These are phyloP conservation scores for Globisporangium cylindrosporum DNA, from an alignment of 352 stramenopile genomes.

Conservation along the genomic window DNA sequence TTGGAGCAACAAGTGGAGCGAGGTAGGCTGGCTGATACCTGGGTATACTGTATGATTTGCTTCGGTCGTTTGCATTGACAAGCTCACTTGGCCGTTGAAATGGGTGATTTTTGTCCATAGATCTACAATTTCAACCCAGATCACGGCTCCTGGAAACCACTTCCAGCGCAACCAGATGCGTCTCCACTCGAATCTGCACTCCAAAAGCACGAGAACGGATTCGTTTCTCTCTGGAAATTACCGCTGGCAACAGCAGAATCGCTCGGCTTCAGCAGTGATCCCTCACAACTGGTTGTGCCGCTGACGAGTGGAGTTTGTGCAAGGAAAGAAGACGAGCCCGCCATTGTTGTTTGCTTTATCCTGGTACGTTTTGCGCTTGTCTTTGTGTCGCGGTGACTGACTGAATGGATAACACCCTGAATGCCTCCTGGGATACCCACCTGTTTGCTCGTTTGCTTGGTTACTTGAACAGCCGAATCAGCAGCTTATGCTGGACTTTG, in stretches of 20 bases:
- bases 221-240: conserved; percentile 45
- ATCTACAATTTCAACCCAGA: conserved; percentile 73
- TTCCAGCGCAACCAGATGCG: conserved; percentile 25
- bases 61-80: background rate
- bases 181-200: conserved; percentile 36
- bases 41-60: background rate
- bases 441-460: background rate
- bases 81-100: background rate
- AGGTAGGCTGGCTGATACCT: conserved; percentile 31
- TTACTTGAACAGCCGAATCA: conserved; percentile 29
- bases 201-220: conserved; percentile 24
- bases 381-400: background rate
- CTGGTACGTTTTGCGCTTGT: conserved; percentile 16
- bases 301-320: conserved; percentile 37
- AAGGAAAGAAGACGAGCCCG: conserved; percentile 24
- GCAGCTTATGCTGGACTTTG: conserved; percentile 48
- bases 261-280: conserved; percentile 37
- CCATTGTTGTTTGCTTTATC: conserved; percentile 46
- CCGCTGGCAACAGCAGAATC: conserved; percentile 39
- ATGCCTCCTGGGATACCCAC: background rate
- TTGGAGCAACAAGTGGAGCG: conserved; percentile 84
- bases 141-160: conserved; percentile 44
- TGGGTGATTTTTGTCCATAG: conserved; percentile 22
- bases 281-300: conserved; percentile 47
- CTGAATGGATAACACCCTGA: background rate